Evolutionary conservation across 495 filamentous ascomycete genomes (phyloP).

Genomic region (Extremus antarcticus): DNA sequence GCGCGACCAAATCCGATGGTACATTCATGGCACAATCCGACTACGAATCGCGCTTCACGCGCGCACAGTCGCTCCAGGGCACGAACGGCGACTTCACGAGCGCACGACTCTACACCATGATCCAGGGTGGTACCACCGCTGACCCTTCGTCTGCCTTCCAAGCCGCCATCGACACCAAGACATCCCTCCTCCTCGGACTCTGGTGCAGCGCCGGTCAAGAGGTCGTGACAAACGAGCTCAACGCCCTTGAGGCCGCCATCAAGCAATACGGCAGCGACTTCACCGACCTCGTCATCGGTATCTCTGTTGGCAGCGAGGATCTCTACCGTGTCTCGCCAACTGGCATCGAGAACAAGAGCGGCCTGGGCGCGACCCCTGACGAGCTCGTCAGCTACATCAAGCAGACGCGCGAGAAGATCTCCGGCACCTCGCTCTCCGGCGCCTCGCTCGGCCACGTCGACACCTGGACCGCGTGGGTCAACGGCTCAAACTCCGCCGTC

Average conservation of each 20-base stretch:
- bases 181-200: conserved; percentile 61
- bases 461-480: conserved; percentile 57
- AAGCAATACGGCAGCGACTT: conserved; percentile 50
- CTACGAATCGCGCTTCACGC: conserved; percentile 59
- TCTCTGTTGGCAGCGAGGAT: conserved; percentile 86
- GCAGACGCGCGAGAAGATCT: conserved; percentile 47
- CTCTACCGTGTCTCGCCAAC: conserved; percentile 67
- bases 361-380: conserved; percentile 47
- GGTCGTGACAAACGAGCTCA: conserved; percentile 56
- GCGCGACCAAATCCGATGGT: conserved; percentile 50
- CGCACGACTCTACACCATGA: conserved; percentile 56
- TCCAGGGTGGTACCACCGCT: conserved; percentile 49
- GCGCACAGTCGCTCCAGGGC: conserved; percentile 56
- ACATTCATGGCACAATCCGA: conserved; percentile 48
- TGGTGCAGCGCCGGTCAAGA: conserved; percentile 61
- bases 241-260: conserved; percentile 55
- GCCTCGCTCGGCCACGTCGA: conserved; percentile 74
- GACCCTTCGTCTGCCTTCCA: conserved; percentile 58
- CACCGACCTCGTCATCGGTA: conserved; percentile 58
- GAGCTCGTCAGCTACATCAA: conserved; percentile 55
- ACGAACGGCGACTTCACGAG: conserved; percentile 60
- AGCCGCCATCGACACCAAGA: conserved; percentile 64
- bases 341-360: conserved; percentile 41
- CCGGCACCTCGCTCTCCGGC: conserved; percentile 43
- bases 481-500: conserved; percentile 59